Percentiles rank a stretch among this genome's conserved stretches.
Evolutionary conservation across 2,329 filamentous ascomycete genomes (phyloP).

Genomic region (Alternaria sp.): DNA sequence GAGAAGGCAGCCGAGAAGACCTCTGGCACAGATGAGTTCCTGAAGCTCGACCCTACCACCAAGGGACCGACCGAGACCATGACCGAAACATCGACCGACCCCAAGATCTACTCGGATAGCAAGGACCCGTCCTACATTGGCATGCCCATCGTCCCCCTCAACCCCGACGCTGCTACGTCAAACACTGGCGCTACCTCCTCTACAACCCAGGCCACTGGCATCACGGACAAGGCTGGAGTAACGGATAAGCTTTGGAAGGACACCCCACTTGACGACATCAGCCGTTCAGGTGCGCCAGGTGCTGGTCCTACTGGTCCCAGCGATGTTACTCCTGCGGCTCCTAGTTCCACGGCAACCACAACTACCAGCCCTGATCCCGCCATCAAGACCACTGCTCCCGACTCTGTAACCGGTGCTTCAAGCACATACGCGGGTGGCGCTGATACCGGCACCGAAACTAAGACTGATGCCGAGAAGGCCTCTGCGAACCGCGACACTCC

Average conservation of each 20-base stretch:
- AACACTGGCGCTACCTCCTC: constrained; percentile 26
- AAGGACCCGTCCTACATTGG: constrained; percentile 19
- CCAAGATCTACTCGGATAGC: constrained; percentile 19
- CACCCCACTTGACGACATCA: constrained; percentile 34
- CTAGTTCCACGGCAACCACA: constrained; percentile 6
- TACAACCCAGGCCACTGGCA: constrained; percentile 37
- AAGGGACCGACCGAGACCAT: constrained; percentile 6
- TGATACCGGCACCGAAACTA: constrained; percentile 17
- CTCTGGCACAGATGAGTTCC: constrained; percentile 17
- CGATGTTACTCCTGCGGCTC: constrained; percentile 9
- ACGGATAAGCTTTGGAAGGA: constrained; percentile 39
- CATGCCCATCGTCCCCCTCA: constrained; percentile 25
- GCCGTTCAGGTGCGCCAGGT: constrained; percentile 28
- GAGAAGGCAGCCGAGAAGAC: constrained; percentile 4
- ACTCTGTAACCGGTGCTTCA: constrained; percentile 15
- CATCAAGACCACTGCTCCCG: constrained; percentile 21
- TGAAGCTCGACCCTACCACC: constrained; percentile 21
- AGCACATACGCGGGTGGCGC: constrained; percentile 18
- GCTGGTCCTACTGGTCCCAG: constrained; percentile 24
- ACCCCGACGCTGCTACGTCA: constrained; percentile 26
- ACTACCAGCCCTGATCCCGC: constrained; percentile 10
- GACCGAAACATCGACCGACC: constrained; percentile 7
- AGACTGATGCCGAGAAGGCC: constrained; percentile 28
- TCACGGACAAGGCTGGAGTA: constrained; percentile 31
- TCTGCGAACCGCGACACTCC: constrained; percentile 45